Evolutionary conservation across 257 asterid genomes (phyloP).

Genomic region (Solanum bukasovii): DNA sequence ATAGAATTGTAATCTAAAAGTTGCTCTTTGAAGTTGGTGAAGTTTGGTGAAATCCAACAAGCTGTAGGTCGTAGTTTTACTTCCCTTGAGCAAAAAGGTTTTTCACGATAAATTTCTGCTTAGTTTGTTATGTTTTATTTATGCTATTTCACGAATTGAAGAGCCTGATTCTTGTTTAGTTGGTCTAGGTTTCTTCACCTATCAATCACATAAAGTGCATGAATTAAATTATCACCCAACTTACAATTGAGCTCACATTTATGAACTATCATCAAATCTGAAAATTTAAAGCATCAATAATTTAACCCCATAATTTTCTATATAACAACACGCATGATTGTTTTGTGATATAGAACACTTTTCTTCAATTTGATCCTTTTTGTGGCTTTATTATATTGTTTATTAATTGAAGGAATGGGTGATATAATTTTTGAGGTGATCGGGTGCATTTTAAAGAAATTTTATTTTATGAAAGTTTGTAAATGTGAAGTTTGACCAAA

Average conservation of each 20-base stretch:
- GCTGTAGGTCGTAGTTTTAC: too few species aligned
- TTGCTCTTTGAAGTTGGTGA: too few species aligned
- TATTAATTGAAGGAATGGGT: neutral
- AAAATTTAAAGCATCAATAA: too few species aligned
- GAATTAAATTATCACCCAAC: neutral
- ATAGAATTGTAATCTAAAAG: too few species aligned
- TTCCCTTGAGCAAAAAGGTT: too few species aligned
- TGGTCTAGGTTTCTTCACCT: too few species aligned
- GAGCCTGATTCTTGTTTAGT: too few species aligned
- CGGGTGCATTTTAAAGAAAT: neutral
- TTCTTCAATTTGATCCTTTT: neutral
- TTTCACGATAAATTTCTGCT: too few species aligned
- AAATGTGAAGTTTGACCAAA: neutral
- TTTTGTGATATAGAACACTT: neutral
- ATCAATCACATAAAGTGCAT: neutral
- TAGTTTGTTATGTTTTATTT: too few species aligned
- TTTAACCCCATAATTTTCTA: neutral
- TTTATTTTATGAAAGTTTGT: neutral
- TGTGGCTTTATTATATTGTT: neutral
- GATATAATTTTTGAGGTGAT: neutral
- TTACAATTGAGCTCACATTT: neutral
- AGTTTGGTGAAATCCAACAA: too few species aligned
- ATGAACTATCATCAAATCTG: neutral
- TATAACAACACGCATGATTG: neutral
- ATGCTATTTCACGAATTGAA: too few species aligned